Evolutionary conservation across 1,284 basidiomycete species (phyloP).

Genomic region (Austroboletus olivaceoglutinosus): DNA sequence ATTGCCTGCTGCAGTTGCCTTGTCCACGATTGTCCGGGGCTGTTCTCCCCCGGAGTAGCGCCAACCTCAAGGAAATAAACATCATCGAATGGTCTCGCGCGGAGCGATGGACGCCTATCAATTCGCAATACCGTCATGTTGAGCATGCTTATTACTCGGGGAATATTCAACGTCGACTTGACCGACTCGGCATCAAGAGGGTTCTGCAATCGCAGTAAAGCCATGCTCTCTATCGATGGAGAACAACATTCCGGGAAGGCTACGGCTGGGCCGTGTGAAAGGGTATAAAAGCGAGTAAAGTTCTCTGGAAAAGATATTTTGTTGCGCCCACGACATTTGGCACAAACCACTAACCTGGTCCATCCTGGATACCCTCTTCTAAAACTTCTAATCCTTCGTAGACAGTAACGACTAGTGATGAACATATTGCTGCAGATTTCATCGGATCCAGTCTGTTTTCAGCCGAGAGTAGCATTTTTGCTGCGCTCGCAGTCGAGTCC

Average conservation of each 20-base stretch:
- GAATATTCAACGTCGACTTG: conserved; percentile 11
- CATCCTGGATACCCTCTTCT: conserved; percentile 60
- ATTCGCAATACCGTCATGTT: conserved; percentile 43
- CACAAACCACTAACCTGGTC: conserved; percentile 40
- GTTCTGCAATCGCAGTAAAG: conserved; percentile 40
- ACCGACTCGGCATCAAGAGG: not conserved
- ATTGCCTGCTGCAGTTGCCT: conserved; percentile 18
- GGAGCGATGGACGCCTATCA: conserved; percentile 59
- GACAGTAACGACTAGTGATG: conserved; percentile 55
- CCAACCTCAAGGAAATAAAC: conserved; percentile 59
- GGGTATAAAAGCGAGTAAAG: conserved; percentile 61
- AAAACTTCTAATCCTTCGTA: conserved; percentile 60
- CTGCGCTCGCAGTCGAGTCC: conserved; percentile 69
- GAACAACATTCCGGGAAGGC: conserved; percentile 22
- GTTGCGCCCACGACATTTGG: not conserved
- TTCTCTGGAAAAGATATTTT: conserved; percentile 44
- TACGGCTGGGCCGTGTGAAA: conserved; percentile 39
- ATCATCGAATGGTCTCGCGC: conserved; percentile 50
- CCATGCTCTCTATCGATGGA: conserved; percentile 27
- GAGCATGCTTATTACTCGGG: conserved; percentile 20
- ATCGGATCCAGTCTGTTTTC: conserved; percentile 34
- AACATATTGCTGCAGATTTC: conserved; percentile 70
- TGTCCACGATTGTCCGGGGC: conserved; percentile 17
- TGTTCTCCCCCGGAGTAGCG: conserved; percentile 11
- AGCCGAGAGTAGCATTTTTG: conserved; percentile 44